Evolutionary conservation across 108 stramenopile species (phyloP), one percentile per base, ranked within the genome.

Genomic region (Fragilariopsis cylindrus): DNA sequence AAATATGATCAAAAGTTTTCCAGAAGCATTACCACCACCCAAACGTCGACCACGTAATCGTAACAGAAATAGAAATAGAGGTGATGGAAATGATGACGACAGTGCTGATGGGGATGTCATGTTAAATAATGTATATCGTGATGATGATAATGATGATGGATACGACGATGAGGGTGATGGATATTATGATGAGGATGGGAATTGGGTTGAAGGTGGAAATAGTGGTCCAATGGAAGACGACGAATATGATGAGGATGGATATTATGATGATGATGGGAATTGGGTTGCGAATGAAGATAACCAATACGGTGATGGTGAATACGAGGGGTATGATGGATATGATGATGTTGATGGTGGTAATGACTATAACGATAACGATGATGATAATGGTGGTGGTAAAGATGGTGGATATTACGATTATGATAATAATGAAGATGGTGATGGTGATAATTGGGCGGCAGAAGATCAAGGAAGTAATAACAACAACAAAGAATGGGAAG

Each of bases 1-100:
- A 3, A 80, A 80, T 64, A 80, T 80, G 79, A 65, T 80, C 69
- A 80, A 80, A 53, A 74, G 73, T 48, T 80, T 80, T 45, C 79
- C 79, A 3, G 79, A 80, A 41, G 73, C 79, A 7, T 58, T 80
- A 54, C 79, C 79, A 57, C 73, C 79, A 39, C 44, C 48, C 18
- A 52, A 21, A 50, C 7, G 49, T 16, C 12, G 52, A 53, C 12
- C 52, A 12, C 62, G 76, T 40, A 66, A 66, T 4, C 21, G 56
- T 16, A 53, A 48, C 1, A 48, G 56, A 19, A 44, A 48, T 8
- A 48, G 56, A 19, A 44, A 58, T 6, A 11, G 58, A 18, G 54
- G 64, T 12, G 70, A 73, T 1, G 56, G 70, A 0, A 48, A 69
- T 67, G 50, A 71, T 16, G 78, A 79, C 0, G 55, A 70, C 42